Percentiles rank a stretch among this genome's conserved stretches.
Evolutionary conservation across 352 stramenopile genomes (phyloP).

Genomic region (Pythium pyrilobum): DNA sequence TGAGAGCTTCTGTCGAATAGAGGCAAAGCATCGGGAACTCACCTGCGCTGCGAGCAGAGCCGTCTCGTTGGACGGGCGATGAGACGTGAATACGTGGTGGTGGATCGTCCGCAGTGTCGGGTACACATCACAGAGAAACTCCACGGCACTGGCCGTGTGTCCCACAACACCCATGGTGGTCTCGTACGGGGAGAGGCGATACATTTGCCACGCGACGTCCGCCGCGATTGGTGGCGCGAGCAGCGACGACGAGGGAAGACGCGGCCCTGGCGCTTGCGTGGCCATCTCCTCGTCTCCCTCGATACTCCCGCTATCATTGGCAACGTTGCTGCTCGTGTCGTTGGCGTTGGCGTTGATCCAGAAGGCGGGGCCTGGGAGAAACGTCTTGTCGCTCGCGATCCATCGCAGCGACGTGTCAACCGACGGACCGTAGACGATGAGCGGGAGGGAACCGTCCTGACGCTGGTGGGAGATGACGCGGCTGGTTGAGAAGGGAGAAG

Average conservation of each 20-base stretch:
- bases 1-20: too few relatives aligned
- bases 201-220: constrained; percentile 81
- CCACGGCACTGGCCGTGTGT: constrained; percentile 51
- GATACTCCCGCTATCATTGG: background rate
- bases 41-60: constrained; percentile 40
- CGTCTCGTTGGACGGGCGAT: constrained; percentile 13
- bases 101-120: constrained; percentile 54
- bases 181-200: constrained; percentile 74
- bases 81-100: constrained; percentile 36
- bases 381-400: constrained; percentile 66
- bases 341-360: constrained; percentile 27
- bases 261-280: background rate
- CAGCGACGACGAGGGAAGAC: constrained; percentile 45
- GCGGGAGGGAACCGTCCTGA: constrained; percentile 47
- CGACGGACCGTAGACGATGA: constrained; percentile 73
- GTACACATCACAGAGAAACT: constrained; percentile 72
- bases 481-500: constrained; percentile 9
- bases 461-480: constrained; percentile 56
- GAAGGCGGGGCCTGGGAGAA: constrained; percentile 74
- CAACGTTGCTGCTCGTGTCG: background rate
- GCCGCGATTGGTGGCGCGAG: constrained; percentile 65
- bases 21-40: constrained; percentile 1
- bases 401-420: constrained; percentile 42
- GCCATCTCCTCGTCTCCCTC: background rate
- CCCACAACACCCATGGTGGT: constrained; percentile 51